phyloP scores from a whole-genome alignment of 352 stramenopile genomes.

The Phytopythium chamaehyphon region DNA sequence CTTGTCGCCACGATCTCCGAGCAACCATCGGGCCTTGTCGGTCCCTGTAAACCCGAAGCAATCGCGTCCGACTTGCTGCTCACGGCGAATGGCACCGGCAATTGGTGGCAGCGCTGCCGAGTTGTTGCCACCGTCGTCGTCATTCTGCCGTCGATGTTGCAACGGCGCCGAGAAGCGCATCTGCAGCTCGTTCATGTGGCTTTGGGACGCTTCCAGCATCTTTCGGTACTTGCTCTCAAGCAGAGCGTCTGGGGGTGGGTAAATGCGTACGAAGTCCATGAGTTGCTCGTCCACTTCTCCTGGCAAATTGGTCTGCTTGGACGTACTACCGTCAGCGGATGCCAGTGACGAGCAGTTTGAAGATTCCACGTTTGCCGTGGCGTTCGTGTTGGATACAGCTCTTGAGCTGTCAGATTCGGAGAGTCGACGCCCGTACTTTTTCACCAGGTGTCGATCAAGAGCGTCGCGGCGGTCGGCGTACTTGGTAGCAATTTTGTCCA shows the following conservation, averaged over 20 bases:
- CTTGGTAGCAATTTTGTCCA: slow-evolving; percentile 77
- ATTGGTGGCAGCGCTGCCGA: slow-evolving; percentile 40
- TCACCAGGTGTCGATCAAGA: slow-evolving; percentile 52
- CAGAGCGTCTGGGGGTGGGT: slow-evolving; percentile 39
- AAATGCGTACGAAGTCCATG: slow-evolving; percentile 67
- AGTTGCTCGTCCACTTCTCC: slow-evolving; percentile 42
- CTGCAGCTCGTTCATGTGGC: slow-evolving; percentile 77
- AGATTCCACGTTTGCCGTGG: no score
- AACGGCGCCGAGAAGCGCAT: slow-evolving; percentile 74
- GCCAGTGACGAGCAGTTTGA: background rate
- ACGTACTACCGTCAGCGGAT: slow-evolving; percentile 1
- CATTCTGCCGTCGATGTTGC: slow-evolving; percentile 58
- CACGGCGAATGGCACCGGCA: slow-evolving; percentile 50
- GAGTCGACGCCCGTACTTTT: slow-evolving; percentile 48
- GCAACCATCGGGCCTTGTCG: slow-evolving; percentile 64
- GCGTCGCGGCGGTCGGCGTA: slow-evolving; percentile 60
- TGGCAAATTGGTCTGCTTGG: no score
- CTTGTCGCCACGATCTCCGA: slow-evolving; percentile 35
- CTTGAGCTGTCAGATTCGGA: background rate
- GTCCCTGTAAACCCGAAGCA: slow-evolving; percentile 80
- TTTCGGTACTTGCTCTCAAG: slow-evolving; percentile 62
- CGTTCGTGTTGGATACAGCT: background rate
- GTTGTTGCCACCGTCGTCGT: slow-evolving; percentile 16
- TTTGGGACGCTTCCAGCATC: slow-evolving; percentile 77
- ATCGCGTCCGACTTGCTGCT: slow-evolving; percentile 47